Evolutionary conservation across 148 eudicot genomes (phyloP).

Genomic region (Rhododendron williamsianum): DNA sequence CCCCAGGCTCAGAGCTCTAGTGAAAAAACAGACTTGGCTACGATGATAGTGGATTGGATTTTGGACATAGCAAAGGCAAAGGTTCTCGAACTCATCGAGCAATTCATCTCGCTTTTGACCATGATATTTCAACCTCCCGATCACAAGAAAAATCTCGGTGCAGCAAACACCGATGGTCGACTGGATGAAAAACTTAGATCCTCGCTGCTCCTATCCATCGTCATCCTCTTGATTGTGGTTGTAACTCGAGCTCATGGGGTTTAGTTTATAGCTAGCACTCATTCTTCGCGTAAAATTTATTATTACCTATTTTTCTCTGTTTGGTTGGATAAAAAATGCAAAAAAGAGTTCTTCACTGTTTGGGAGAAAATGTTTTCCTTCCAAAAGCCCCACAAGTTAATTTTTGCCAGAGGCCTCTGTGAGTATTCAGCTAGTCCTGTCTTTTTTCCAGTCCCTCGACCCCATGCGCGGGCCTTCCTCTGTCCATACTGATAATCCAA

Average conservation of each 20-base stretch:
- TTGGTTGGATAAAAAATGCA: too few relatives aligned
- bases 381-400: not conserved
- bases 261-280: not conserved
- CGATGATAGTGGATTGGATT: conserved; percentile 35
- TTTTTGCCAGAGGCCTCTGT: not conserved
- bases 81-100: conserved; percentile 30
- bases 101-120: conserved; percentile 13
- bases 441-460: not conserved
- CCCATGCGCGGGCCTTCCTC: not conserved
- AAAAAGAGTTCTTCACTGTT: not conserved
- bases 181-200: conserved; percentile 36
- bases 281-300: not conserved
- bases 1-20: not conserved
- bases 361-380: not conserved
- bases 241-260: conserved; percentile 31
- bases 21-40: conserved; percentile 23
- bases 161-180: conserved; percentile 7
- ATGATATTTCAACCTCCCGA: conserved; percentile 12
- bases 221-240: conserved; percentile 45
- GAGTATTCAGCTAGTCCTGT: not conserved
- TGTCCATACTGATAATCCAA: not conserved
- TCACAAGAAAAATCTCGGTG: conserved; percentile 12
- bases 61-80: conserved; percentile 27
- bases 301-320: not conserved
- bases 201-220: conserved; percentile 38